Percentiles rank a stretch among this genome's conserved stretches.
These are phyloP conservation scores for Aphanoascus verrucosus DNA, from an alignment of 2,329 filamentous ascomycete species.

Conservation along the genomic window DNA sequence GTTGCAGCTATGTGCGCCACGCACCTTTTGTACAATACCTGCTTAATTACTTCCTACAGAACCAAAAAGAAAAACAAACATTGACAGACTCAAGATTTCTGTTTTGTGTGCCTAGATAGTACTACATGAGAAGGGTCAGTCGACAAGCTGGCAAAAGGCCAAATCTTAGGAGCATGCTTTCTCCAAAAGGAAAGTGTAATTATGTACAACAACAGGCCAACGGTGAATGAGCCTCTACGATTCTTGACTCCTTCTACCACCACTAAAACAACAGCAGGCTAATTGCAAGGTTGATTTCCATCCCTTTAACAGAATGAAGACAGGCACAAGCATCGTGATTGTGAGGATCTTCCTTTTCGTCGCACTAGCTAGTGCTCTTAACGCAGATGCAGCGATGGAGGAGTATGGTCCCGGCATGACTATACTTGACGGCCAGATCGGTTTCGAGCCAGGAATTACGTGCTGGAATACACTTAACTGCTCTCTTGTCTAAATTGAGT, in stretches of 20 bases:
- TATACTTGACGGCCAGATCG: background rate
- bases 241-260: too few relatives aligned
- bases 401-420: background rate
- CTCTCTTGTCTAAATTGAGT: slow-evolving; percentile 18
- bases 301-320: slow-evolving; percentile 10
- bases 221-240: background rate
- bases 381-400: background rate
- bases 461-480: slow-evolving; percentile 19
- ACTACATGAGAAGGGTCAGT: too few relatives aligned
- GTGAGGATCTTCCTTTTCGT: slow-evolving; percentile 9
- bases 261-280: too few relatives aligned
- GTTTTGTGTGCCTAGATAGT: too few relatives aligned
- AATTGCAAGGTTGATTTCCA: background rate
- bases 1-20: too few relatives aligned
- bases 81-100: too few relatives aligned
- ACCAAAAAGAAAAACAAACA: background rate
- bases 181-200: too few relatives aligned
- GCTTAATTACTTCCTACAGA: background rate
- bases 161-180: too few relatives aligned
- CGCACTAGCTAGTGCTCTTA: background rate
- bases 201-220: background rate
- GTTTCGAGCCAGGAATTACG: slow-evolving; percentile 4
- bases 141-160: too few relatives aligned
- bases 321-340: background rate
- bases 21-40: too few relatives aligned